Percentiles rank a stretch among this genome's conserved stretches.
Evolutionary conservation across 192 early-diverging fungal genomes (phyloP).

Genomic region (Chytriomyces confervae): DNA sequence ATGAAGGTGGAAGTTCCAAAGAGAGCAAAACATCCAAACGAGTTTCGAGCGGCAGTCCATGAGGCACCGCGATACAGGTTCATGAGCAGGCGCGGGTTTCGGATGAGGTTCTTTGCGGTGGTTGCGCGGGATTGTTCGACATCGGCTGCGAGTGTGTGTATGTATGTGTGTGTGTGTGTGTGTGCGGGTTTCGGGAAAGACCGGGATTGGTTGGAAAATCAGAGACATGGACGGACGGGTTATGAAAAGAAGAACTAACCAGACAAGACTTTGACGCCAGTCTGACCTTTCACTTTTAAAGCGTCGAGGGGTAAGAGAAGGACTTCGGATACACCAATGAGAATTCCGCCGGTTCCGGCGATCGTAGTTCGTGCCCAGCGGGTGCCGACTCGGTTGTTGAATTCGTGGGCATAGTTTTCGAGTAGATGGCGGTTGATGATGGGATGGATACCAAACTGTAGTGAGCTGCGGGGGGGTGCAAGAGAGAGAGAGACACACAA

Average conservation of each 20-base stretch:
- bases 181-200: background rate
- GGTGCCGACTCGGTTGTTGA: constrained; percentile 77
- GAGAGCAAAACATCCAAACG: constrained; percentile 88
- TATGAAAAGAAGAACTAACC: background rate
- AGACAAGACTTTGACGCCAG: constrained; percentile 62
- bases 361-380: constrained; percentile 76
- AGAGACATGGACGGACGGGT: background rate
- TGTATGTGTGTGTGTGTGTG: too few species aligned
- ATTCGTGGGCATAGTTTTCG: constrained; percentile 65
- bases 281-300: constrained; percentile 90
- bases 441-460: constrained; percentile 87
- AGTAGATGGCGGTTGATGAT: constrained; percentile 79
- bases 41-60: constrained; percentile 91
- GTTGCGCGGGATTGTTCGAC: background rate
- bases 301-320: constrained; percentile 89
- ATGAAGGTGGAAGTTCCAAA: constrained; percentile 88
- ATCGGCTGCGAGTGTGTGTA: background rate
- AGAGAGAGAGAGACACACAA: background rate
- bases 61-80: constrained; percentile 65
- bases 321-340: constrained; percentile 91
- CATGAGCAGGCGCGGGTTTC: constrained; percentile 14
- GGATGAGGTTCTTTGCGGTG: constrained; percentile 14
- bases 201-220: background rate
- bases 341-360: constrained; percentile 47
- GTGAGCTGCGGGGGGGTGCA: constrained; percentile 10